phyloP scores from a whole-genome alignment of 495 filamentous ascomycete genomes.

The Penicillium daleae region DNA sequence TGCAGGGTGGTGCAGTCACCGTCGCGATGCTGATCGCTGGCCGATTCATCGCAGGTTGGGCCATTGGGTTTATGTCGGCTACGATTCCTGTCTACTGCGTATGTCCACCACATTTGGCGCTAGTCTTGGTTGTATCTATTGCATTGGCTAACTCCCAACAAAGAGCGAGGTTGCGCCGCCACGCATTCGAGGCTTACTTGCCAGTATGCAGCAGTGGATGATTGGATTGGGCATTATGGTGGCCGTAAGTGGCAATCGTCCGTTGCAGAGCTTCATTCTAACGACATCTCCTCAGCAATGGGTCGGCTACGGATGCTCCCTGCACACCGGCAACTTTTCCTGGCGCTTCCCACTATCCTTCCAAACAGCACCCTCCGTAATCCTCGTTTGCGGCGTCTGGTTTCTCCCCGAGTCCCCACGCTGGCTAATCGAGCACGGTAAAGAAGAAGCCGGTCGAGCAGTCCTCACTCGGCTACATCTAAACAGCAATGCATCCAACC shows the following conservation, averaged over 20 bases:
- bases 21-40: conserved; percentile 58
- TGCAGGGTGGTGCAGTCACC: conserved; percentile 54
- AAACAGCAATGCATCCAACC: conserved; percentile 45
- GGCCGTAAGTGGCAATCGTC: conserved; percentile 44
- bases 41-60: conserved; percentile 53
- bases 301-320: conserved; percentile 57
- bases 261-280: background rate
- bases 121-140: background rate
- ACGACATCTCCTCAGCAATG: conserved; percentile 36
- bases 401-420: conserved; percentile 60
- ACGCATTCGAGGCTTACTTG: conserved; percentile 29
- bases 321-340: conserved; percentile 49
- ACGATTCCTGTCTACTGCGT: conserved; percentile 55
- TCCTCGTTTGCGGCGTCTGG: conserved; percentile 52
- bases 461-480: conserved; percentile 48
- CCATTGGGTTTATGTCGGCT: conserved; percentile 55
- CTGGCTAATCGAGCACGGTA: conserved; percentile 59
- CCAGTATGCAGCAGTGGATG: conserved; percentile 48
- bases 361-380: conserved; percentile 53
- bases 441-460: conserved; percentile 44
- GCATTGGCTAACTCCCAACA: conserved; percentile 25
- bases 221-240: conserved; percentile 52
- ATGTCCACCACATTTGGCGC: conserved; percentile 7
- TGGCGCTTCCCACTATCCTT: conserved; percentile 62
- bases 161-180: conserved; percentile 43